Evolutionary conservation across 2,329 filamentous ascomycete species (phyloP), one percentile per base, ranked within the genome.

Genomic region (Hypoxylon sp.): DNA sequence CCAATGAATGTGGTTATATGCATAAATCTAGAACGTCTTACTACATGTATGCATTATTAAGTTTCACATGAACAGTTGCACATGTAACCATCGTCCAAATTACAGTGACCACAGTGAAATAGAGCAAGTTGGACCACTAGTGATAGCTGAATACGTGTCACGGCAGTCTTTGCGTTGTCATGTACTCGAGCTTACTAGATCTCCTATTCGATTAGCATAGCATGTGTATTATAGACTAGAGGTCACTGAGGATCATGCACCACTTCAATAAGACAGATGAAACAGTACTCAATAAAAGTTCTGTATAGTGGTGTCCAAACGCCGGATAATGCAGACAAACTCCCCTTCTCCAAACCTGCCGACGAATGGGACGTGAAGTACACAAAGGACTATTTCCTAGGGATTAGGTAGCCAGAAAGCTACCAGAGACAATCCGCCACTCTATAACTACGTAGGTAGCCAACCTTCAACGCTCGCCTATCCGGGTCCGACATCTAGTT

Each of bases 291-390:
- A 64, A 68, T 68, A 68, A 64, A 63, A 68, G 54, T 36, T 60
- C 46, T 68, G 51, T 48, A 40, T 60, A 60, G 50, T 36, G 36
- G 58, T 26, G 50, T 54, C 55, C 44, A 20, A 63, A 67, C 67
- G 61, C 67, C 64, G 14, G 57, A 46, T 60, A 63, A 69, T 67
- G 67, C 67, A 61, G 51, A 49, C 61, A 60, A n/a, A 69, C 67
- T 69, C 67, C 67, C 53, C 57, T 67, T 69, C 67, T 69, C 67
- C 67, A 55, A 65, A 14, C 64, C 56, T 48, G 54, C 67, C 61
- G 20, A 61, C 54, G 56, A 67, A 62, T 59, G 38, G 36, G 53
- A 66, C 55, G 52, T 24, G 33, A 54, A 60, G 40, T 63, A 67
- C 61, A 65, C 55, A 67, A 67, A 53, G 56, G 58, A 69, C 30